Conservation (phyloP, 495 filamentous ascomycete genomes). For the Pyrenula aspistea region DNA sequence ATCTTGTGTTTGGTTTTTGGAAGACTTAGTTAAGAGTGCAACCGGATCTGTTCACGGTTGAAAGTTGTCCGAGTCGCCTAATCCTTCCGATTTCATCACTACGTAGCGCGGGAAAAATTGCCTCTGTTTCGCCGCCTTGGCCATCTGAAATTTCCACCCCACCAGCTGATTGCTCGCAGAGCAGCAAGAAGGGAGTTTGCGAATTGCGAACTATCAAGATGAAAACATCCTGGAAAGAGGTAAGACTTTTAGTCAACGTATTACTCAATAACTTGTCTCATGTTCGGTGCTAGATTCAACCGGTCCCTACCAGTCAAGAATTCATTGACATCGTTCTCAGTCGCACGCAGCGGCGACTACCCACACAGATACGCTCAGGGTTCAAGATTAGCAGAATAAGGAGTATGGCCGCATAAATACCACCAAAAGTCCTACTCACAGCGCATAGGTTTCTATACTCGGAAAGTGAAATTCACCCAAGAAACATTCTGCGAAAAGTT, state of each 20-base stretch:
- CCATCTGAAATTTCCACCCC: not conserved
- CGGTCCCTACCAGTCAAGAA: conserved; percentile 87
- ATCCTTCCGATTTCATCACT: not conserved
- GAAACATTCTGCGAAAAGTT: conserved; percentile 96
- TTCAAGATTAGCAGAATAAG: conserved; percentile 96
- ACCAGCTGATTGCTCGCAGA: not conserved
- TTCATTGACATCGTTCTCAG: conserved; percentile 96
- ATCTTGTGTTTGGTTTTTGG: too few species aligned
- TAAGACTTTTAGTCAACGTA: conserved; percentile 13
- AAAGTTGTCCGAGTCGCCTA: too few species aligned
- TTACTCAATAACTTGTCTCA: conserved; percentile 14
- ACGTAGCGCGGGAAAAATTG: not conserved
- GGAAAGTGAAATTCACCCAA: conserved; percentile 98
- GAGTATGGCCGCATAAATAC: conserved; percentile 28
- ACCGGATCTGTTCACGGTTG: too few species aligned
- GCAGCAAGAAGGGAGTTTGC: too few species aligned
- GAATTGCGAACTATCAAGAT: conserved; percentile 30
- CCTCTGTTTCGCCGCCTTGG: not conserved
- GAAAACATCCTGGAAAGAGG: conserved; percentile 66
- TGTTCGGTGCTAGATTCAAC: conserved; percentile 50
- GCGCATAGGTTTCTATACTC: conserved; percentile 72
- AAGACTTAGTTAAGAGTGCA: too few species aligned
- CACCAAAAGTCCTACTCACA: not conserved
- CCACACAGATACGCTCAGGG: conserved; percentile 89
- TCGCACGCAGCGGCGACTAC: conserved; percentile 84